Conservation (phyloP, 108 stramenopile species). For the Stephanodiscus minutulus region DNA sequence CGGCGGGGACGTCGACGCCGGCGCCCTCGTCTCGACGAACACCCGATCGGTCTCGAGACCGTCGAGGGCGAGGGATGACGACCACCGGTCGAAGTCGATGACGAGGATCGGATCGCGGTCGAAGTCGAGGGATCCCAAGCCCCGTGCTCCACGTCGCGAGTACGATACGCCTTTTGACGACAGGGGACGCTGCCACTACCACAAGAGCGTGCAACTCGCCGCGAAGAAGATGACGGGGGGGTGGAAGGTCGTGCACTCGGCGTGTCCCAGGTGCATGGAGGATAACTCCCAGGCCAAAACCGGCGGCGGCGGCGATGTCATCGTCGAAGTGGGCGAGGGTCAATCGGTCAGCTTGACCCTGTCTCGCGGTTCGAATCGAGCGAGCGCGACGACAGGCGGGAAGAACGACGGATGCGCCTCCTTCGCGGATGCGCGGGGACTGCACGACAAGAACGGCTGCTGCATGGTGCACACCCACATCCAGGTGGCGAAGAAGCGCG, state of each 20-base stretch:
- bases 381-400: too few species aligned
- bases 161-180: conserved; percentile 50
- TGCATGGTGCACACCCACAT: conserved; percentile 45
- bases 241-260: conserved; percentile 34
- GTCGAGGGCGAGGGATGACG: too few species aligned
- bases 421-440: conserved; percentile 17
- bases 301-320: neutral
- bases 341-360: neutral
- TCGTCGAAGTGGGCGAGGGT: neutral
- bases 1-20: too few species aligned
- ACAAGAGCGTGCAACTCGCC: conserved; percentile 41
- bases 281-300: conserved; percentile 17
- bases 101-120: neutral
- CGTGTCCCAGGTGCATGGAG: conserved; percentile 52
- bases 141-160: neutral
- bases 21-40: too few species aligned
- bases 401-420: conserved; percentile 1
- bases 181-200: conserved; percentile 48
- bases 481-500: conserved; percentile 44
- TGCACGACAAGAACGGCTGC: conserved; percentile 45
- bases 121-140: neutral
- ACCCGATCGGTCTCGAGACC: too few species aligned
- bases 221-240: conserved; percentile 46
- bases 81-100: too few species aligned
- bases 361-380: neutral